Evolutionary conservation across 805 yeast species (phyloP).

Genomic region (Komagataella kurtzmanii): DNA sequence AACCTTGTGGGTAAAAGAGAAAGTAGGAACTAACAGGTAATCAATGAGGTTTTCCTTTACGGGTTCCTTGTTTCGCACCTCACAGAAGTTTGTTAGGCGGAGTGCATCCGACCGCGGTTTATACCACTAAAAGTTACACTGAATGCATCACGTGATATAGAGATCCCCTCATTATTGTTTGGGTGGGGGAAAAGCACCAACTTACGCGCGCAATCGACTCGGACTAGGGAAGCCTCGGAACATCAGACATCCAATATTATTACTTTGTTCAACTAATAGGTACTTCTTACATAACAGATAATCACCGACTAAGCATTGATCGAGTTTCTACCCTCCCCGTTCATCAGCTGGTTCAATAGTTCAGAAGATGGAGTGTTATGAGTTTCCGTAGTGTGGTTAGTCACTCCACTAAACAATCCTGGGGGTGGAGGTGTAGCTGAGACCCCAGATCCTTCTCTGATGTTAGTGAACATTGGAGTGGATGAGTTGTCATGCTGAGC

Average conservation of each 20-base stretch:
- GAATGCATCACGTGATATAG: neutral
- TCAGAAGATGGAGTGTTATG: conserved; percentile 56
- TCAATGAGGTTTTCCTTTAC: neutral
- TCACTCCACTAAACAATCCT: conserved; percentile 31
- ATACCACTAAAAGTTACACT: neutral
- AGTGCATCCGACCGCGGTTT: neutral
- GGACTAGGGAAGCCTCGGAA: neutral
- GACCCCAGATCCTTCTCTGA: conserved; percentile 17
- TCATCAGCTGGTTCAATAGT: conserved; percentile 71
- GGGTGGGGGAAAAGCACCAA: neutral
- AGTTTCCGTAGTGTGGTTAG: conserved; percentile 6
- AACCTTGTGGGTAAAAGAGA: neutral
- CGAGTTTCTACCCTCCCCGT: conserved; percentile 25
- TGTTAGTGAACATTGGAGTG: conserved; percentile 9
- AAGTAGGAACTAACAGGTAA: neutral
- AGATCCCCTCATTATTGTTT: neutral
- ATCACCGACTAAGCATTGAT: neutral
- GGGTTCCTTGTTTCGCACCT: neutral
- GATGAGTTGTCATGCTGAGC: conserved; percentile 3
- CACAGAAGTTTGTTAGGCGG: neutral
- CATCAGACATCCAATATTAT: neutral
- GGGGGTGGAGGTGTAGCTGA: conserved; percentile 63
- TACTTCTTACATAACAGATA: too few relatives aligned
- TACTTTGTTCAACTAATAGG: neutral
- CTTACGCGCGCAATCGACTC: neutral